Evolutionary conservation across 768 basidiomycete genomes (phyloP).

Genomic region (Coprinopsis sp.): DNA sequence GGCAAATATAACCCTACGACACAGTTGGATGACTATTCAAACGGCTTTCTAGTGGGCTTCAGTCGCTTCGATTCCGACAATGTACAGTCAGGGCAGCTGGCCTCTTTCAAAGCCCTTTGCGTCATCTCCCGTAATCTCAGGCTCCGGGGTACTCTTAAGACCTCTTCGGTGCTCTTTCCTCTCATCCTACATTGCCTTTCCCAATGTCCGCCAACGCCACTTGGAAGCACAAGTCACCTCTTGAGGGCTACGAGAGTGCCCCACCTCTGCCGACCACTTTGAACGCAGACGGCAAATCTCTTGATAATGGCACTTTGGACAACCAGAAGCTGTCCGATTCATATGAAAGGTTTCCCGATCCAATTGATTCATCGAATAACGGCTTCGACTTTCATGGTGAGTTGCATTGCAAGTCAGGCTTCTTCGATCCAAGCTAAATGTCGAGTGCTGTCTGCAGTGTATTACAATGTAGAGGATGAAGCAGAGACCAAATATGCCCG

Average conservation of each 20-base stretch:
- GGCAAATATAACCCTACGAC: no score
- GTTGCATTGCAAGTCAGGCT: constrained; percentile 15
- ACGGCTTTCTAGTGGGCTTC: no score
- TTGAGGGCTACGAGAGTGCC: constrained; percentile 34
- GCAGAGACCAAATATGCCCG: constrained; percentile 44
- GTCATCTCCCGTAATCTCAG: no score
- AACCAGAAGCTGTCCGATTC: constrained; percentile 41
- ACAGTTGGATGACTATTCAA: no score
- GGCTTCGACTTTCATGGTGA: constrained; percentile 74
- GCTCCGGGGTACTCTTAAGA: no score
- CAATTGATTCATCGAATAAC: constrained; percentile 48
- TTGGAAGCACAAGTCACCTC: constrained; percentile 26
- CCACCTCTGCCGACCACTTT: constrained; percentile 38
- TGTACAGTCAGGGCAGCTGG: no score
- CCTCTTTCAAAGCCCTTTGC: not conserved
- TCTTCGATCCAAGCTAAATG: not conserved
- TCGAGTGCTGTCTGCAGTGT: constrained; percentile 37
- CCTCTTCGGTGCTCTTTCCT: no score
- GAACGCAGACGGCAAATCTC: constrained; percentile 55
- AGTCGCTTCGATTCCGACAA: no score
- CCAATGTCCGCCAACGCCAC: constrained; percentile 7
- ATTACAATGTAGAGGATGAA: constrained; percentile 48
- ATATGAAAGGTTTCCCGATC: constrained; percentile 52
- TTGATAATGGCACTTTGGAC: constrained; percentile 42
- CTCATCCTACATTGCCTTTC: not conserved